phyloP scores from a whole-genome alignment of 2,329 filamentous ascomycete species.

The Aspergillus oerlinghausenensis region DNA sequence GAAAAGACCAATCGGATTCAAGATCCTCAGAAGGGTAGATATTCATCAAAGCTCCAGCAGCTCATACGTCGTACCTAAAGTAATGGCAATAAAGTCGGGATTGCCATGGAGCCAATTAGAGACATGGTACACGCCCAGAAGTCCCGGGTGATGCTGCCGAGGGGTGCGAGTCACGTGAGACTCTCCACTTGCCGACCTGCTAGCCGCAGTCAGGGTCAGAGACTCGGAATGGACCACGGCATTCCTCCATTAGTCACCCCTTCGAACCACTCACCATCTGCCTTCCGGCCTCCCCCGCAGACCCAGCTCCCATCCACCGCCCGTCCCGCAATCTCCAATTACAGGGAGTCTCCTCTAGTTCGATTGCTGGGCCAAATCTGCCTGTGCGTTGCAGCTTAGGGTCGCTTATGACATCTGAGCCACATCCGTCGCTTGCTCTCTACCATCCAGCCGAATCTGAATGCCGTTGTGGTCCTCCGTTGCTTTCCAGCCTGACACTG shows the following conservation, averaged over 20 bases:
- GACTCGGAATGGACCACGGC: slow-evolving; percentile 25
- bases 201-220: slow-evolving; percentile 17
- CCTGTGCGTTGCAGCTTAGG: background rate
- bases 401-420: background rate
- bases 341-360: background rate
- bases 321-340: slow-evolving; percentile 1
- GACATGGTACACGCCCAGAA: slow-evolving; percentile 4
- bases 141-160: slow-evolving; percentile 24
- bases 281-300: slow-evolving; percentile 9
- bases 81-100: slow-evolving; percentile 5
- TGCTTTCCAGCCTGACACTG: slow-evolving; percentile 6
- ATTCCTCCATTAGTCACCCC: slow-evolving; percentile 8
- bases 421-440: slow-evolving; percentile 2
- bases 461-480: slow-evolving; percentile 33
- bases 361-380: slow-evolving; percentile 4
- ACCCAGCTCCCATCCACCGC: slow-evolving; percentile 3
- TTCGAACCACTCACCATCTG: background rate
- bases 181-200: slow-evolving; percentile 29
- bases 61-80: background rate
- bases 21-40: background rate
- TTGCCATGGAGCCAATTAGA: slow-evolving; percentile 5
- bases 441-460: slow-evolving; percentile 30
- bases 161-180: slow-evolving; percentile 18
- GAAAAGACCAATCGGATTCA: background rate
- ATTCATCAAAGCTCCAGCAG: background rate